Evolutionary conservation across 306 rosid species (phyloP).

Genomic region (Heteromeles arbutifolia): DNA sequence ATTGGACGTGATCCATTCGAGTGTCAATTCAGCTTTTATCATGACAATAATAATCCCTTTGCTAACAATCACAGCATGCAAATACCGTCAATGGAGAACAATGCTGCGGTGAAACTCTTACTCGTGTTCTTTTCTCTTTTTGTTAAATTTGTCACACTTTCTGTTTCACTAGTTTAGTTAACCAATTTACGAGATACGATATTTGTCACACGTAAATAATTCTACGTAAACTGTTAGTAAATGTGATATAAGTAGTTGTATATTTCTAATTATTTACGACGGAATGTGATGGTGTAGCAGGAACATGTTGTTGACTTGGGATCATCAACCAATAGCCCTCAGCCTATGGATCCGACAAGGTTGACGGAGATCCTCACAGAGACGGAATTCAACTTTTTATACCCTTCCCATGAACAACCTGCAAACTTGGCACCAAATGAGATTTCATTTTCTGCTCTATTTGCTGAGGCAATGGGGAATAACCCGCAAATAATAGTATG

Average conservation of each 20-base stretch:
- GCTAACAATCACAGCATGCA: neutral
- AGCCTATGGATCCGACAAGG: neutral
- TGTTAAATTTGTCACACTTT: neutral
- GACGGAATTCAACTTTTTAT: neutral
- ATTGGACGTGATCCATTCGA: neutral
- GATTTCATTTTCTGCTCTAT: neutral
- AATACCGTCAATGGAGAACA: neutral
- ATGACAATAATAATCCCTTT: neutral
- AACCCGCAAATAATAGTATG: neutral
- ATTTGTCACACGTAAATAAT: neutral
- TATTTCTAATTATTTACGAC: neutral
- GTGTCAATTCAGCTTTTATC: neutral
- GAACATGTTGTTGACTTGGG: neutral
- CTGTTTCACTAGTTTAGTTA: neutral
- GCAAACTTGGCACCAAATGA: neutral
- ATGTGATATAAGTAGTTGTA: neutral
- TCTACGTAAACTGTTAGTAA: neutral
- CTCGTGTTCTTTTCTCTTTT: neutral
- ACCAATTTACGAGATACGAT: neutral
- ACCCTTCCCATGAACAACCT: neutral
- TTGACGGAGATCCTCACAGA: neutral
- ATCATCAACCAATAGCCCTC: conserved; percentile 5
- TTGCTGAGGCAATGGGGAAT: neutral
- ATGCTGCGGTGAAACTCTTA: neutral
- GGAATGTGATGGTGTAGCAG: neutral